Conservation (phyloP, 306 rosid genomes). For the Calophaca sinica region DNA sequence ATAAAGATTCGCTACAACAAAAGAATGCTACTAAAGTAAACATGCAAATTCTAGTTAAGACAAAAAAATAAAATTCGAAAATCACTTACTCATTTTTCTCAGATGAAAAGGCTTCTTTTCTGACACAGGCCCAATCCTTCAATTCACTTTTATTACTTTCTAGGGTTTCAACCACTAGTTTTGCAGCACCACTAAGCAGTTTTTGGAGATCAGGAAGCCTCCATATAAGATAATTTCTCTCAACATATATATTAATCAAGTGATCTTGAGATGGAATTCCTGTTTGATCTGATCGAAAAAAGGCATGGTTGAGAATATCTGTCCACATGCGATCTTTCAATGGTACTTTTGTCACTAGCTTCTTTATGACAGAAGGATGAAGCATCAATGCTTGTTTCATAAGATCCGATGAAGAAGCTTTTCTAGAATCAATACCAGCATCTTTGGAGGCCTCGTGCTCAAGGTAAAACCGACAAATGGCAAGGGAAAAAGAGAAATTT, state of each 20-base stretch:
- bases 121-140: conserved; percentile 89
- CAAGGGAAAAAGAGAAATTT: conserved; percentile 91
- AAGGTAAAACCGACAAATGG: conserved; percentile 79
- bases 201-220: conserved; percentile 92
- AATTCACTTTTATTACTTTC: conserved; percentile 66
- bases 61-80: conserved; percentile 2
- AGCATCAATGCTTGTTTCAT: conserved; percentile 99
- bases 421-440: conserved; percentile 48
- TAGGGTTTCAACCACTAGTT: conserved; percentile 67
- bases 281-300: conserved; percentile 74
- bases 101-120: conserved; percentile 90
- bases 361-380: conserved; percentile 84
- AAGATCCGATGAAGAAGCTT: conserved; percentile 76
- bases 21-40: conserved; percentile 7
- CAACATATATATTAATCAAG: conserved; percentile 80
- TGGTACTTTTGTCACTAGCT: conserved; percentile 85
- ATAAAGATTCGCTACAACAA: conserved; percentile 21
- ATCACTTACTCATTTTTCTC: conserved; percentile 89
- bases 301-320: conserved; percentile 61
- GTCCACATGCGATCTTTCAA: conserved; percentile 85
- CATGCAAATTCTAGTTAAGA: not conserved
- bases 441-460: conserved; percentile 64
- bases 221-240: conserved; percentile 88
- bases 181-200: conserved; percentile 72
- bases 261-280: conserved; percentile 85